Evolutionary conservation across 2,329 filamentous ascomycete genomes (phyloP).

Genomic region (Eurotiales sp.): DNA sequence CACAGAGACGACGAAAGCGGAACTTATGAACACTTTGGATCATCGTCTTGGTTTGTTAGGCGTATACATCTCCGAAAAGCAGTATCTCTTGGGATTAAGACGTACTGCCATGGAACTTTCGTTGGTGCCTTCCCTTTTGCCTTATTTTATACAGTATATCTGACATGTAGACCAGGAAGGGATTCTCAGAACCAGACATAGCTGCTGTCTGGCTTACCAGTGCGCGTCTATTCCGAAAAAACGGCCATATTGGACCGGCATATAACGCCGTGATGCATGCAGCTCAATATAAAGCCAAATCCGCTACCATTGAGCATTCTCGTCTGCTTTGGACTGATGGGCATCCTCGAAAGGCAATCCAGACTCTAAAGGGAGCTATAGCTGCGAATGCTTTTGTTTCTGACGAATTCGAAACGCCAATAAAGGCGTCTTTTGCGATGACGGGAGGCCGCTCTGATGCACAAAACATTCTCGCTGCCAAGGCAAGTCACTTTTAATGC

Average conservation of each 20-base stretch:
- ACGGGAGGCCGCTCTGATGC: slow-evolving; percentile 41
- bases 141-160: background rate
- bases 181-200: slow-evolving; percentile 23
- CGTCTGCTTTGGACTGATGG: slow-evolving; percentile 90
- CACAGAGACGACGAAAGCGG: slow-evolving; percentile 18
- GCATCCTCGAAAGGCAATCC: slow-evolving; percentile 90
- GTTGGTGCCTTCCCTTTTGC: slow-evolving; percentile 13
- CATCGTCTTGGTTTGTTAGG: slow-evolving; percentile 85
- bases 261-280: slow-evolving; percentile 93
- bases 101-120: slow-evolving; percentile 82
- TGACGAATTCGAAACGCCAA: slow-evolving; percentile 34
- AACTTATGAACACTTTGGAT: slow-evolving; percentile 56
- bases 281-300: slow-evolving; percentile 75
- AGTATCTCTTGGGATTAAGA: slow-evolving; percentile 82
- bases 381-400: slow-evolving; percentile 69
- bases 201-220: slow-evolving; percentile 17
- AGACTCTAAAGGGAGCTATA: slow-evolving; percentile 83
- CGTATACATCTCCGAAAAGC: slow-evolving; percentile 86
- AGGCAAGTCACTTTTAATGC: slow-evolving; percentile 26
- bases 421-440: slow-evolving; percentile 33
- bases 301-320: slow-evolving; percentile 90
- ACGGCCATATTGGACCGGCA: slow-evolving; percentile 69
- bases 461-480: slow-evolving; percentile 51
- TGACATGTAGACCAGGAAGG: slow-evolving; percentile 7
- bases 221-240: slow-evolving; percentile 20